Evolutionary conservation across 2,329 filamentous ascomycete species (phyloP).

Genomic region (Cordyceps javanica): DNA sequence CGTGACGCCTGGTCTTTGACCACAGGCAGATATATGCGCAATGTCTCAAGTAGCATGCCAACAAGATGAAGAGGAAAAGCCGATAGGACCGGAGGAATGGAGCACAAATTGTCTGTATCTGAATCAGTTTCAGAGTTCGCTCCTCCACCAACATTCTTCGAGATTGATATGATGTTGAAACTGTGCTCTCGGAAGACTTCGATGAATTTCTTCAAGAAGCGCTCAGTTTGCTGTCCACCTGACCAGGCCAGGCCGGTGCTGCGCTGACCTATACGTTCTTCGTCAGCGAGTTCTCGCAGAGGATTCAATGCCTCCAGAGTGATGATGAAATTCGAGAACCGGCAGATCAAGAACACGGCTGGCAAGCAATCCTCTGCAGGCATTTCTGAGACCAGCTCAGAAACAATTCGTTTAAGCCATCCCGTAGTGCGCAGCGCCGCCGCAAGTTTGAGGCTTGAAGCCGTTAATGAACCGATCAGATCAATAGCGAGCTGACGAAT

Average conservation of each 20-base stretch:
- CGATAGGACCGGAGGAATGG: slow-evolving; percentile 68
- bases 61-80: slow-evolving; percentile 83
- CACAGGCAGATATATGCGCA: slow-evolving; percentile 71
- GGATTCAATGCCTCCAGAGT: slow-evolving; percentile 82
- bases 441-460: slow-evolving; percentile 77
- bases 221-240: slow-evolving; percentile 84
- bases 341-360: slow-evolving; percentile 80
- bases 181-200: slow-evolving; percentile 97
- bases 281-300: slow-evolving; percentile 80
- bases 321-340: slow-evolving; percentile 69
- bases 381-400: slow-evolving; percentile 52
- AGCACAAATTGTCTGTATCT: slow-evolving; percentile 34
- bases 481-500: slow-evolving; percentile 86
- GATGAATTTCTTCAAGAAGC: slow-evolving; percentile 90
- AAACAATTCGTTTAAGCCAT: slow-evolving; percentile 81
- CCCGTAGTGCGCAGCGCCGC: slow-evolving; percentile 85
- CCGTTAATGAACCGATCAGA: slow-evolving; percentile 70
- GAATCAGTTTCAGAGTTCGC: slow-evolving; percentile 18
- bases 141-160: slow-evolving; percentile 65
- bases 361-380: slow-evolving; percentile 62
- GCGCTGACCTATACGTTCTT: slow-evolving; percentile 56
- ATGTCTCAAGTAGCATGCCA: slow-evolving; percentile 69
- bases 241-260: slow-evolving; percentile 45
- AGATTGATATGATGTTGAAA: slow-evolving; percentile 92
- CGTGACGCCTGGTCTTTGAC: slow-evolving; percentile 72